Conservation (phyloP, 352 stramenopile species). For the Achlya hypogyna region DNA sequence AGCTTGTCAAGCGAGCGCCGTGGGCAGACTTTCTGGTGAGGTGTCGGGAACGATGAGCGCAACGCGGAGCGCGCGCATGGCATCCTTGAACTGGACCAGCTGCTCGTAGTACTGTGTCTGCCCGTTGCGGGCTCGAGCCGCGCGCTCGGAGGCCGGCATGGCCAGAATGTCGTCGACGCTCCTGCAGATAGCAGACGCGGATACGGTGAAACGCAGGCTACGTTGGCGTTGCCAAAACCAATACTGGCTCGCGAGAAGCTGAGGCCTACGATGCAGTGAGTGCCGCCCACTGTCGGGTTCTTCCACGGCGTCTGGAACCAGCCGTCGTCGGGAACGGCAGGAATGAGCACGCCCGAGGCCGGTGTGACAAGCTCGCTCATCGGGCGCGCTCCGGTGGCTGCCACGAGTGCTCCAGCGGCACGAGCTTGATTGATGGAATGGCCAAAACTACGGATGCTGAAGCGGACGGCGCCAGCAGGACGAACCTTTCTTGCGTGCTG, state of each 20-base stretch:
- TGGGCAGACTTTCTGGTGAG: too few species aligned
- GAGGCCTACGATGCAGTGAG: too few species aligned
- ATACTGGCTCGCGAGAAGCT: too few species aligned
- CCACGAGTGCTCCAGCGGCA: conserved; percentile 54
- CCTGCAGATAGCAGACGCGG: conserved; percentile 32
- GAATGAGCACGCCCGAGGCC: conserved; percentile 58
- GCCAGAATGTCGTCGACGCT: conserved; percentile 41
- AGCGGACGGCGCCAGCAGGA: not conserved
- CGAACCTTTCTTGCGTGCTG: conserved; percentile 49
- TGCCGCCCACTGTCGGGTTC: not conserved
- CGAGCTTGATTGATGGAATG: conserved; percentile 83
- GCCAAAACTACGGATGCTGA: conserved; percentile 30
- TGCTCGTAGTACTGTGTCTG: not conserved
- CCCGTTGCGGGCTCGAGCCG: too few species aligned
- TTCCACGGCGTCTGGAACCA: not conserved
- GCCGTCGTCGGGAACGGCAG: conserved; percentile 17
- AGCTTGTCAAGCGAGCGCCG: too few species aligned
- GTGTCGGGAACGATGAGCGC: too few species aligned
- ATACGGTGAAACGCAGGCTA: conserved; percentile 25
- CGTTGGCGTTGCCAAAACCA: too few species aligned
- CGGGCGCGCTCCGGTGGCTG: conserved; percentile 65
- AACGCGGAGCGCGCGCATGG: too few species aligned
- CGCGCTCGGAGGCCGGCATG: conserved; percentile 28
- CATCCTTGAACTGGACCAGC: not conserved
- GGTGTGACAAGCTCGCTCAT: conserved; percentile 82